Percentiles rank a stretch among this genome's conserved stretches.
These are phyloP conservation scores for Phytopythium mirpurense DNA, from an alignment of 352 stramenopile genomes.

Conservation along the genomic window DNA sequence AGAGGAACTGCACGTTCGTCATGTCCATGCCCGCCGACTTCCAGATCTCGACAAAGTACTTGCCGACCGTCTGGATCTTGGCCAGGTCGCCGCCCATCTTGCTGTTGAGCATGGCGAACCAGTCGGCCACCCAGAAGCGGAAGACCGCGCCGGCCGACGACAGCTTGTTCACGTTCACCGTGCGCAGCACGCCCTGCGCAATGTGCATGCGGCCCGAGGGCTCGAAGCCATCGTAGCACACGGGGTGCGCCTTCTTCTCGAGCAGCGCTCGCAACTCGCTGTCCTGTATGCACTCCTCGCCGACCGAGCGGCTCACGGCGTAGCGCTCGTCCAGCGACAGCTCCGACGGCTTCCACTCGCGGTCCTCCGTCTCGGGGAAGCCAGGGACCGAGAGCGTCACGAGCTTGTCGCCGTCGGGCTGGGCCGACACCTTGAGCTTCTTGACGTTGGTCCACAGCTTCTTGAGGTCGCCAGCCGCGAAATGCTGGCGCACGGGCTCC, in stretches of 20 bases:
- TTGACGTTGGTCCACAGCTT: slow-evolving; percentile 94
- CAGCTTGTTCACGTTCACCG: slow-evolving; percentile 96
- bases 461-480: slow-evolving; percentile 92
- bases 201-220: slow-evolving; percentile 99
- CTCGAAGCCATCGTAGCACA: slow-evolving; percentile 99
- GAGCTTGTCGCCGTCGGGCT: slow-evolving; percentile 68
- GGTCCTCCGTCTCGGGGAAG: slow-evolving; percentile 54
- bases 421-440: slow-evolving; percentile 70
- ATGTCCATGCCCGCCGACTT: slow-evolving; percentile 99
- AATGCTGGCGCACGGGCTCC: slow-evolving; percentile 96
- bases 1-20: slow-evolving; percentile 98
- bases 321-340: slow-evolving; percentile 82
- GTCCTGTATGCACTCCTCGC: slow-evolving; percentile 92
- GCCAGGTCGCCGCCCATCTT: slow-evolving; percentile 98
- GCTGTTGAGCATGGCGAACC: slow-evolving; percentile 99
- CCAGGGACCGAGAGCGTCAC: slow-evolving; percentile 53
- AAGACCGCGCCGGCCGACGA: slow-evolving; percentile 94
- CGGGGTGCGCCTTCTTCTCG: slow-evolving; percentile 85
- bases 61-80: slow-evolving; percentile 94
- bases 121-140: slow-evolving; percentile 99
- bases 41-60: slow-evolving; percentile 99
- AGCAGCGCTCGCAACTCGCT: slow-evolving; percentile 80
- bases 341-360: slow-evolving; percentile 68
- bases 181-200: slow-evolving; percentile 94
- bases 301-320: slow-evolving; percentile 77